Evolutionary conservation across 352 stramenopile genomes (phyloP), one percentile per base, ranked within the genome.

Genomic region (Chrysophaeum taylorii): DNA sequence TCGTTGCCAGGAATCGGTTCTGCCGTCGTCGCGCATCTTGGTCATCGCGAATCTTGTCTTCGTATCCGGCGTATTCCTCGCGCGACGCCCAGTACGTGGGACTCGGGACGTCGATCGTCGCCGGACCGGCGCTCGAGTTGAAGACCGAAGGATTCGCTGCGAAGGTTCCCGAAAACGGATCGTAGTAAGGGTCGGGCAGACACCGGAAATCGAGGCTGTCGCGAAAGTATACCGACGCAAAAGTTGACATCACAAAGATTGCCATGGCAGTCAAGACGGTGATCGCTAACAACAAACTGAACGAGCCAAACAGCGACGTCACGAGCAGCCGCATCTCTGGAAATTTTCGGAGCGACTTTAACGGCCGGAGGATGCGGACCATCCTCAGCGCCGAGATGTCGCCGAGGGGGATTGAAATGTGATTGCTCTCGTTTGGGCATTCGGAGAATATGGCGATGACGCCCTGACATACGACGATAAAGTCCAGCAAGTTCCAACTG

Each of bases 261-360:
- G 35, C 57, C 57, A 66, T 66, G 2, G 57, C 57, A 16, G 36
- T 66, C 12, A 66, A 36, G 16, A 45, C 35, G 2, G 45, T 45
- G 57, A 66, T 66, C 33, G 57, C 57, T 1, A 66, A 36, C 2
- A 66, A 36, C 33, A 66, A 36, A 36, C 45, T 27, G 35, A 66
- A 66, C 12, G 57, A 66, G 12, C 57, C 57, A n/a, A 66, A 66
- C 2, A 66, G 35, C 1, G 33, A 45, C 2, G 33, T 36, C 21
- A 66, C 57, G 12, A 66, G n/a, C 33, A 66, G n/a, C 2, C 57
- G 57, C 57, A 66, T 66, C 57, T 66, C 57, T 36, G 57, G 57
- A 36, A 66, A 66, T 36, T 66, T 66, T 2, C 57, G 31, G 12
- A 66, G 57, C 21, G 57, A 66, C 36, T 66, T 66, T 5, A 66